A percentile compares a stretch with the other conserved stretches of the same genome.
These are phyloP conservation scores for Bolboschoenoplectus hybrid DNA, from an alignment of 202 grass and related monocot genomes.

Conservation along the genomic window DNA sequence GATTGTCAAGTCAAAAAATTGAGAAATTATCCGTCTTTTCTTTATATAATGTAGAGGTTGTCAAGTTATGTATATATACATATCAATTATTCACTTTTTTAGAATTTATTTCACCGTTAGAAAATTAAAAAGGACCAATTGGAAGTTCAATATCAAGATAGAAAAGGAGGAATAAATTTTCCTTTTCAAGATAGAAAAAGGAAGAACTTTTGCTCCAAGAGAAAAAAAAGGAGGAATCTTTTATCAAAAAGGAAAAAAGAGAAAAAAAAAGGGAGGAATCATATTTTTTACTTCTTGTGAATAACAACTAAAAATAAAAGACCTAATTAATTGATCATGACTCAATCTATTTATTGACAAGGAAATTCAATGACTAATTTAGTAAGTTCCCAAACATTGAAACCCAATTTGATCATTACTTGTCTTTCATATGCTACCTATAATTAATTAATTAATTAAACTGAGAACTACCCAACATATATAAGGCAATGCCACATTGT, in stretches of 20 bases:
- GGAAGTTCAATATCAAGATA: constrained; percentile 4
- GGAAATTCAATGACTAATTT: background rate
- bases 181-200: background rate
- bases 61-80: background rate
- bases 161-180: background rate
- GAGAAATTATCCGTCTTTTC: too few species aligned
- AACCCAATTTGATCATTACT: background rate
- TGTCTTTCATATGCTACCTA: background rate
- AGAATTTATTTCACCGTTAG: background rate
- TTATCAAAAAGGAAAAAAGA: too few species aligned
- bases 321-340: background rate
- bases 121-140: background rate
- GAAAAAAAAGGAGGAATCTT: too few species aligned
- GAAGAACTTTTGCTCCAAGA: too few species aligned
- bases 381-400: background rate
- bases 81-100: background rate
- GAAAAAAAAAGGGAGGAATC: background rate
- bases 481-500: background rate
- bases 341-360: background rate
- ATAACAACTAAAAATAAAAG: background rate
- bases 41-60: background rate
- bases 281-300: background rate
- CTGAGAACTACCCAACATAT: too few species aligned
- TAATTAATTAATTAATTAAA: too few species aligned
- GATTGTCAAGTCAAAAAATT: too few species aligned